Conservation (phyloP, 345 rosid species). For the Brassica nigra region DNA sequence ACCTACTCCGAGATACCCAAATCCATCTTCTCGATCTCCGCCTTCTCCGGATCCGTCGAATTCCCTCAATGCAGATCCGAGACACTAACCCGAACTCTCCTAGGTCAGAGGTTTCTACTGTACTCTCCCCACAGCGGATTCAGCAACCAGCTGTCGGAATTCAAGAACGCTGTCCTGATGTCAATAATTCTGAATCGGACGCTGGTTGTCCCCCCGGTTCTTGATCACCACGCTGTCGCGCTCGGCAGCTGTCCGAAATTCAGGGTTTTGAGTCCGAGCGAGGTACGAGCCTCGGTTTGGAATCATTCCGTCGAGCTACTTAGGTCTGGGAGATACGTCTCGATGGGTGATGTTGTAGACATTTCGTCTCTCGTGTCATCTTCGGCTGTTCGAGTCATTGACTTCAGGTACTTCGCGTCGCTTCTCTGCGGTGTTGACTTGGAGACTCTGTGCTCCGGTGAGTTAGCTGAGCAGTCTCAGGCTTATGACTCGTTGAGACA, state of each 20-base stretch:
- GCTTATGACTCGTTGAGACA: slow-evolving; percentile 55
- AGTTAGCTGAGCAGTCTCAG: slow-evolving; percentile 34
- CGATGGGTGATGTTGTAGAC: slow-evolving; percentile 78
- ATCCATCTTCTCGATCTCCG: slow-evolving; percentile 46
- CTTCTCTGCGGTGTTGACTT: slow-evolving; percentile 62
- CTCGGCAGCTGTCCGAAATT: slow-evolving; percentile 97
- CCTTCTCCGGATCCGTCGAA: slow-evolving; percentile 41
- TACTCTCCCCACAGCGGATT: slow-evolving; percentile 96
- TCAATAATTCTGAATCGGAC: slow-evolving; percentile 81
- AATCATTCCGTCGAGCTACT: slow-evolving; percentile 64
- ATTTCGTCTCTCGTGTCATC: slow-evolving; percentile 64
- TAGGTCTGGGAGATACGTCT: slow-evolving; percentile 65
- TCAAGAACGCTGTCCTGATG: slow-evolving; percentile 72
- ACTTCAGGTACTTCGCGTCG: slow-evolving; percentile 78
- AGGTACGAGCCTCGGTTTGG: slow-evolving; percentile 71
- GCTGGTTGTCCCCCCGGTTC: slow-evolving; percentile 77
- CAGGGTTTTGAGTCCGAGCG: slow-evolving; percentile 60
- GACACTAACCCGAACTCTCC: slow-evolving; percentile 19
- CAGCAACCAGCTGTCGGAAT: slow-evolving; percentile 92
- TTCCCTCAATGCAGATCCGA: slow-evolving; percentile 51
- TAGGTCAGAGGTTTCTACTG: slow-evolving; percentile 58
- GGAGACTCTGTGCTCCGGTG: slow-evolving; percentile 50
- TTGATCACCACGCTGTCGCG: slow-evolving; percentile 87
- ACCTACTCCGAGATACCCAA: slow-evolving; percentile 50
- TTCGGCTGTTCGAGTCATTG: slow-evolving; percentile 58